These are phyloP conservation scores for Kockiozyma suomiensis DNA, from an alignment of 805 yeast genomes.

Conservation along the genomic window DNA sequence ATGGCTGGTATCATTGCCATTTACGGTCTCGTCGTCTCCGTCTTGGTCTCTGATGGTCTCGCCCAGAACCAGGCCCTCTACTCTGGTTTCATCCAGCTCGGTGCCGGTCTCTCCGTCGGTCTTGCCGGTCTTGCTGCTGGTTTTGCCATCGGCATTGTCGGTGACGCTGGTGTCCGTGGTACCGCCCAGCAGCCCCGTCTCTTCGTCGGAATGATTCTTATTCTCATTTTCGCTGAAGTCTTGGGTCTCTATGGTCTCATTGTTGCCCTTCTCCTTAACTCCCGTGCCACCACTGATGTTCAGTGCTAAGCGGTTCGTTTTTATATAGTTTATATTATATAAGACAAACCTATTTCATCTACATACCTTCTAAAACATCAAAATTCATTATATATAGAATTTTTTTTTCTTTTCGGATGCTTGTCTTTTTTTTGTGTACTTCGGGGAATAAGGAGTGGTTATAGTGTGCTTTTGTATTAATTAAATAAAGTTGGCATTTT, in stretches of 20 bases:
- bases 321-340: conserved; percentile 9
- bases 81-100: conserved; percentile 97
- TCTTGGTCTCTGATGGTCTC: conserved; percentile 90
- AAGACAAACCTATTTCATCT: not conserved
- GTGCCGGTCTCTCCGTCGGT: conserved; percentile 95
- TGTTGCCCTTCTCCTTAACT: conserved; percentile 96
- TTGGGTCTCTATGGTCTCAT: conserved; percentile 96
- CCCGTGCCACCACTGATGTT: conserved; percentile 70
- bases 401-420: conserved; percentile 11
- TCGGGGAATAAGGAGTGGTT: conserved; percentile 31
- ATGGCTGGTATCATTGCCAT: conserved; percentile 98
- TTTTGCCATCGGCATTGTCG: conserved; percentile 92
- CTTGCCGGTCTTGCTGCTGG: conserved; percentile 96
- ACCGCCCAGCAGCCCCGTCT: conserved; percentile 84
- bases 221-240: conserved; percentile 88
- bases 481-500: conserved; percentile 31
- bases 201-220: conserved; percentile 87
- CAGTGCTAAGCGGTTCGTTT: conserved; percentile 27
- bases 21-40: conserved; percentile 95
- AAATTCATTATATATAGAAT: conserved; percentile 22
- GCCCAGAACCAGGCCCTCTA: conserved; percentile 77
- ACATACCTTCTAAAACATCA: conserved; percentile 12
- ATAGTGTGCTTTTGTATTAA: conserved; percentile 27
- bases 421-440: conserved; percentile 14
- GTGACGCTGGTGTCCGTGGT: conserved; percentile 90